phyloP scores from a whole-genome alignment of 306 rosid species.

The Hylodesmum podocarpum region DNA sequence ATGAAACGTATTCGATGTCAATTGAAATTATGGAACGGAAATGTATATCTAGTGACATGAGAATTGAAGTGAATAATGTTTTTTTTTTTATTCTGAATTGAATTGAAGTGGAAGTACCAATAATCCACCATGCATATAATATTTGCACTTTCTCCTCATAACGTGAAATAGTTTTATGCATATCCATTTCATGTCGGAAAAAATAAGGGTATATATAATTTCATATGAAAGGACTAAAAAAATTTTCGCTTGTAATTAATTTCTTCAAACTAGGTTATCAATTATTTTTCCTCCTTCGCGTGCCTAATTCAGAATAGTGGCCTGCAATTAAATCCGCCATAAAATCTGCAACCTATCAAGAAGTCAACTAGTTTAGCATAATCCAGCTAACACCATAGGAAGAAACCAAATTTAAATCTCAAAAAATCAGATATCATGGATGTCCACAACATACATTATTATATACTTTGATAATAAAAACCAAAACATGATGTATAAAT shows the following conservation, averaged over 20 bases:
- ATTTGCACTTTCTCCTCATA: no score
- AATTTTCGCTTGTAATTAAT: background rate
- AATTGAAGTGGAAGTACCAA: no score
- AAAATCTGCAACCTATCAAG: background rate
- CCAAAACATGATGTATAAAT: slow-evolving; percentile 8
- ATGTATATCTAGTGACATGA: no score
- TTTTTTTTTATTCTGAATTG: no score
- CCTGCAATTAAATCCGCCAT: background rate
- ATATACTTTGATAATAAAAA: background rate
- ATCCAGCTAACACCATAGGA: slow-evolving; percentile 27
- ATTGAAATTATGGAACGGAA: no score
- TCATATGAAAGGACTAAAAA: no score
- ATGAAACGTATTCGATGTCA: no score
- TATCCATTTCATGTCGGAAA: no score
- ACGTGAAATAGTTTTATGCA: no score
- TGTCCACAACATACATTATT: background rate
- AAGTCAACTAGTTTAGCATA: slow-evolving; percentile 20
- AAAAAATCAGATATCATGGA: background rate
- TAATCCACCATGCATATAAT: no score
- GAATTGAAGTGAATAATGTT: no score
- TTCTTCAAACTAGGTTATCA: background rate
- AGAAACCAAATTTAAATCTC: background rate
- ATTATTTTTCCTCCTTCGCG: background rate
- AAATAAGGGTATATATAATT: no score
- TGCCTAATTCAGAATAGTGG: background rate